phyloP scores from a whole-genome alignment of 2,329 filamentous ascomycete species.

The Chalaropsis thielavioides region DNA sequence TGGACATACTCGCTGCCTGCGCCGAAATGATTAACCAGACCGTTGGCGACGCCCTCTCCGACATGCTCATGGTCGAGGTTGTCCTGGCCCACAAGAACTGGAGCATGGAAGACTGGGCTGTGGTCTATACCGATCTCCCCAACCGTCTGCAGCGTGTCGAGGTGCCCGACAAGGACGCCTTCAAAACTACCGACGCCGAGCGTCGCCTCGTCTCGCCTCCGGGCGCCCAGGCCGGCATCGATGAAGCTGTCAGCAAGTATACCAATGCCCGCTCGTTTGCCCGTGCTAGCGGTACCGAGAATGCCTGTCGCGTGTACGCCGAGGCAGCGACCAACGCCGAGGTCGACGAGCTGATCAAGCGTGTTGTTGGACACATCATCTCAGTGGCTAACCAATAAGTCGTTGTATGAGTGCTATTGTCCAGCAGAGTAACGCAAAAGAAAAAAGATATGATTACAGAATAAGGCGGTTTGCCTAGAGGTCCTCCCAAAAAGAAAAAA shows the following conservation, averaged over 20 bases:
- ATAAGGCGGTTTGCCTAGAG: neutral
- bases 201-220: slow-evolving; percentile 66
- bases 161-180: slow-evolving; percentile 74
- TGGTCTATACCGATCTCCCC: slow-evolving; percentile 84
- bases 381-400: slow-evolving; percentile 15
- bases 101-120: slow-evolving; percentile 80
- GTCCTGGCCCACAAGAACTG: slow-evolving; percentile 92
- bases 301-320: slow-evolving; percentile 89
- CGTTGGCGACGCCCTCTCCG: slow-evolving; percentile 87
- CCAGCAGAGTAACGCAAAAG: slow-evolving; percentile 19
- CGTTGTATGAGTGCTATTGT: slow-evolving; percentile 33
- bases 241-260: slow-evolving; percentile 78
- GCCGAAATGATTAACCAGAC: slow-evolving; percentile 95
- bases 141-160: slow-evolving; percentile 91
- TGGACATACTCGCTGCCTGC: slow-evolving; percentile 70
- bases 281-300: slow-evolving; percentile 85
- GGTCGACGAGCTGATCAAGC: slow-evolving; percentile 76
- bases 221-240: slow-evolving; percentile 73
- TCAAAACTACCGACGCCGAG: slow-evolving; percentile 86
- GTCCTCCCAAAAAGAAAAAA: no score
- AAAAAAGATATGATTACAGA: neutral
- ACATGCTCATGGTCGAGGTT: slow-evolving; percentile 90
- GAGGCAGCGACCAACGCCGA: slow-evolving; percentile 82
- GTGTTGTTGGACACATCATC: slow-evolving; percentile 58
- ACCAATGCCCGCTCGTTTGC: slow-evolving; percentile 81